These are phyloP conservation scores for Amorphotheca resinae DNA, from an alignment of 495 filamentous ascomycete genomes.

Conservation along the genomic window DNA sequence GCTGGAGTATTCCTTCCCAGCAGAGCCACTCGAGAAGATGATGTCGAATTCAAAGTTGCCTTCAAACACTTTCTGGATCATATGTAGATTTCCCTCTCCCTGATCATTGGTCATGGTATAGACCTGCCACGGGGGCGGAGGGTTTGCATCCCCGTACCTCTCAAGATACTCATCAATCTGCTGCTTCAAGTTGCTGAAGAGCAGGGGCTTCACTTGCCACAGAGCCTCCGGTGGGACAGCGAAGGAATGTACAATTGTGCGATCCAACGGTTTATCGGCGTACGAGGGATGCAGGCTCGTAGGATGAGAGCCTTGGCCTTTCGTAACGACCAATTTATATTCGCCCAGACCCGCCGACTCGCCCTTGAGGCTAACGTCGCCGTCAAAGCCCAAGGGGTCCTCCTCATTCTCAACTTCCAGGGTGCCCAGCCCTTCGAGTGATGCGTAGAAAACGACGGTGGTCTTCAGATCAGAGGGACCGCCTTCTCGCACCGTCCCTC, in stretches of 20 bases:
- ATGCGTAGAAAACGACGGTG: conserved; percentile 67
- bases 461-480: conserved; percentile 52
- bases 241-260: conserved; percentile 61
- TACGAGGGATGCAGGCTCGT: conserved; percentile 48
- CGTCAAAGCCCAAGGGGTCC: conserved; percentile 49
- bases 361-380: conserved; percentile 64
- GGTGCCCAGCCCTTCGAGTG: conserved; percentile 63
- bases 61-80: conserved; percentile 86
- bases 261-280: conserved; percentile 60
- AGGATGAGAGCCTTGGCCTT: conserved; percentile 49
- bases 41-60: conserved; percentile 92
- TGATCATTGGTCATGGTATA: conserved; percentile 65
- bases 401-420: conserved; percentile 44
- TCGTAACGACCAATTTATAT: conserved; percentile 70
- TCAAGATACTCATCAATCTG: conserved; percentile 56
- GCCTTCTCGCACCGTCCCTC: conserved; percentile 51
- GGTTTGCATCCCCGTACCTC: conserved; percentile 55
- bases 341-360: conserved; percentile 64
- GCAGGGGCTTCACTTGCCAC: conserved; percentile 79
- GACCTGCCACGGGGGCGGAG: conserved; percentile 74
- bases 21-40: conserved; percentile 74
- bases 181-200: conserved; percentile 68
- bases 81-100: conserved; percentile 66
- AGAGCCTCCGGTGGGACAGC: conserved; percentile 52
- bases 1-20: conserved; percentile 43